phyloP scores from a whole-genome alignment of 768 basidiomycete species.

The Collybiopsis luxurians region DNA sequence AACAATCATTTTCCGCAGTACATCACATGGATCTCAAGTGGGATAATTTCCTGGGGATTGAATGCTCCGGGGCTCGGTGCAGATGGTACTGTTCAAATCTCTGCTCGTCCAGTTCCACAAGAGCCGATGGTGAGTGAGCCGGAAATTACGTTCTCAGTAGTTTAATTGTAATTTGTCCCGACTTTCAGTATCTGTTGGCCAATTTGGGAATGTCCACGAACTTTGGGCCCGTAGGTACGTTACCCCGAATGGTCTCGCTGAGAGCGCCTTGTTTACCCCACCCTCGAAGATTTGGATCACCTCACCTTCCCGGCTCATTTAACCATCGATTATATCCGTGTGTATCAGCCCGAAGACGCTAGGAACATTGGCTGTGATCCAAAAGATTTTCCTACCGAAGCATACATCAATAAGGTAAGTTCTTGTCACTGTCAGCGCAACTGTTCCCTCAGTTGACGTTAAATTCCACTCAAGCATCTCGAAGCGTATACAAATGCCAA shows the following conservation, averaged over 20 bases:
- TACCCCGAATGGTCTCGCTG: too few species aligned
- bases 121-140: conserved; percentile 62
- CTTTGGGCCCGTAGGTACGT: conserved; percentile 43
- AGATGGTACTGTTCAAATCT: conserved; percentile 51
- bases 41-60: conserved; percentile 55
- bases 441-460: conserved; percentile 22
- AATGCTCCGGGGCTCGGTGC: conserved; percentile 44
- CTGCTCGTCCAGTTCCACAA: conserved; percentile 55
- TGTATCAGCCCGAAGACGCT: conserved; percentile 57
- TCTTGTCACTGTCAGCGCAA: background rate
- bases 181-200: conserved; percentile 58
- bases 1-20: conserved; percentile 29
- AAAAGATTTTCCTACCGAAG: conserved; percentile 52
- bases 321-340: conserved; percentile 66
- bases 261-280: conserved; percentile 57
- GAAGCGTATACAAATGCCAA: conserved; percentile 67
- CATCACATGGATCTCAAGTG: conserved; percentile 68
- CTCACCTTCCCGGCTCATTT: conserved; percentile 49
- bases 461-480: conserved; percentile 38
- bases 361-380: conserved; percentile 69
- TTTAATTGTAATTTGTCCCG: background rate
- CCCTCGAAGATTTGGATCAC: conserved; percentile 35
- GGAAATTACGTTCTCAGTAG: conserved; percentile 13
- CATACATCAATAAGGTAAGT: conserved; percentile 56
- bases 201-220: conserved; percentile 59